A percentile compares a stretch with the other conserved stretches of the same genome.
These are phyloP conservation scores for Fusarium beomiforme DNA, from an alignment of 2,329 filamentous ascomycete genomes.

Conservation along the genomic window DNA sequence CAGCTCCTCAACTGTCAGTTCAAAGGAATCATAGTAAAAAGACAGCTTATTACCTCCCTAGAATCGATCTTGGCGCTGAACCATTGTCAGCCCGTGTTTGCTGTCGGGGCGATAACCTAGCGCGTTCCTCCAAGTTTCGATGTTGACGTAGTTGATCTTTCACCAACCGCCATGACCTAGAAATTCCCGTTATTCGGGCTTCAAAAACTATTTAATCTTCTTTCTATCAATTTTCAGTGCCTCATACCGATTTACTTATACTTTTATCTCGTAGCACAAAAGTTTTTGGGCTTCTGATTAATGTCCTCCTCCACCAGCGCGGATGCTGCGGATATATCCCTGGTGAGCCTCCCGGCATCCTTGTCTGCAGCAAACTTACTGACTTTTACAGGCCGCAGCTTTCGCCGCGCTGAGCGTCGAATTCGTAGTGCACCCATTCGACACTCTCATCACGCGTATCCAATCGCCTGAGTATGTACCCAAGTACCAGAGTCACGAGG, in stretches of 20 bases:
- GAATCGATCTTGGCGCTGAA: too few species aligned
- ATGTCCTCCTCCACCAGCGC: conserved; percentile 12
- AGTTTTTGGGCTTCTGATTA: background rate
- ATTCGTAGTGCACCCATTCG: conserved; percentile 29
- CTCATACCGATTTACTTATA: too few species aligned
- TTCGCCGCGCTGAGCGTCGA: conserved; percentile 19
- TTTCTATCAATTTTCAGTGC: too few species aligned
- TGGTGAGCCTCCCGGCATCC: background rate
- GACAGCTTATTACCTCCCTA: too few species aligned
- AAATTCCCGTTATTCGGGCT: too few species aligned
- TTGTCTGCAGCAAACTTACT: accelerated
- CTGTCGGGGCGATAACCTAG: background rate
- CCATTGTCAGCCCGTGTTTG: too few species aligned
- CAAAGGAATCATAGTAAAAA: too few species aligned
- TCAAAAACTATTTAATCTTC: too few species aligned
- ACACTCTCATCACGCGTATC: conserved; percentile 25
- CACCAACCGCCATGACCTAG: background rate
- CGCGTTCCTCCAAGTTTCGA: background rate
- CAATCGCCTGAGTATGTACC: conserved; percentile 24
- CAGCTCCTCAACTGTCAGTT: too few species aligned
- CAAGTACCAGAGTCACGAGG: conserved; percentile 1
- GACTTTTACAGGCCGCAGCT: background rate
- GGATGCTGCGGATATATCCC: conserved; percentile 20
- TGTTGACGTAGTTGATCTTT: conserved; percentile 24
- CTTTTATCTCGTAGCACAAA: background rate